phyloP scores from a whole-genome alignment of 2,329 filamentous ascomycete species.

The Thermoascus crustaceus region DNA sequence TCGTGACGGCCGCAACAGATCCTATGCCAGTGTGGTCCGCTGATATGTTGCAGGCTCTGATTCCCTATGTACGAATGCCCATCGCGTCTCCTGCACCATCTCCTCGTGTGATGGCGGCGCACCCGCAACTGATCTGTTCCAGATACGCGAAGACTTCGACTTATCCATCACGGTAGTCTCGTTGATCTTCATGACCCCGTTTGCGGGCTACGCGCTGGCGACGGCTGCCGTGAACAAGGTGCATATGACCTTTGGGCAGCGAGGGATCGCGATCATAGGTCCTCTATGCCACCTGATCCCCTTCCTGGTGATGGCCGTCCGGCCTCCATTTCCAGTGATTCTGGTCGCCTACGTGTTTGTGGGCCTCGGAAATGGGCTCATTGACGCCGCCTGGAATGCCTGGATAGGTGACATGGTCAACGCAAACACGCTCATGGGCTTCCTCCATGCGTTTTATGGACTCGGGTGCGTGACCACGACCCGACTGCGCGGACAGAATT shows the following conservation, averaged over 20 bases:
- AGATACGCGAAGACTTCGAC: constrained; percentile 39
- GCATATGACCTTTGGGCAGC: constrained; percentile 50
- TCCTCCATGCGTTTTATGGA: constrained; percentile 65
- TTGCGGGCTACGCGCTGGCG: constrained; percentile 41
- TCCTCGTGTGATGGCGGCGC: neutral
- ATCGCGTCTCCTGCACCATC: too few relatives aligned
- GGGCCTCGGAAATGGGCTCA: constrained; percentile 30
- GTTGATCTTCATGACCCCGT: constrained; percentile 42
- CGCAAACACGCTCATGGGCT: constrained; percentile 64
- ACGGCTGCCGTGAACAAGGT: constrained; percentile 38
- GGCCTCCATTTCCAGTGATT: constrained; percentile 30
- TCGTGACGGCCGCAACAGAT: too few relatives aligned
- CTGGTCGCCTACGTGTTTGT: constrained; percentile 27
- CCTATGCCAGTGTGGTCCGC: too few relatives aligned
- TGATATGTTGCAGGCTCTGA: neutral
- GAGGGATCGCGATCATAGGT: constrained; percentile 61
- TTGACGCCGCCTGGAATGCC: constrained; percentile 49
- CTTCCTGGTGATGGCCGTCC: constrained; percentile 20
- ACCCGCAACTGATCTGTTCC: constrained; percentile 1
- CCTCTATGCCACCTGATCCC: constrained; percentile 23
- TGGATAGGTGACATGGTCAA: constrained; percentile 64
- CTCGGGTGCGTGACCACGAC: constrained; percentile 48
- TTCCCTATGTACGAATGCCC: constrained; percentile 1
- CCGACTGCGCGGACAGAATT: constrained; percentile 51
- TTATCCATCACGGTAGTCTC: constrained; percentile 36